These are phyloP conservation scores for Orbilia oligospora DNA, from an alignment of 2,329 filamentous ascomycete species.

Conservation along the genomic window DNA sequence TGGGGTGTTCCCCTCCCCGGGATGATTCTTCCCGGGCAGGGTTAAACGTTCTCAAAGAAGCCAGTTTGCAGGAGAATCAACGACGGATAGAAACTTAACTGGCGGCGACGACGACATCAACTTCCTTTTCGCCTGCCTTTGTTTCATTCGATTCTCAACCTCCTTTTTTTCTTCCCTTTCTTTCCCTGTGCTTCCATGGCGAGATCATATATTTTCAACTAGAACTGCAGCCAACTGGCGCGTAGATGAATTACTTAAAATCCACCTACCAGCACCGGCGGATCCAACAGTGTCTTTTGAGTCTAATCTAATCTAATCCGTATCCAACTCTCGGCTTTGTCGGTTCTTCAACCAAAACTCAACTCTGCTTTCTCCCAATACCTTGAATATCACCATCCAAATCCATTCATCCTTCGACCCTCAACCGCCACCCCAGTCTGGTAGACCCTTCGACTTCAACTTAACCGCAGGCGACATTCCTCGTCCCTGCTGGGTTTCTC, in stretches of 20 bases:
- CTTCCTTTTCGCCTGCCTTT: background rate
- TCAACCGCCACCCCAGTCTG: background rate
- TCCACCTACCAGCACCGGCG: background rate
- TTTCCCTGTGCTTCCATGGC: background rate
- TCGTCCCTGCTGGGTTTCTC: slow-evolving; percentile 41
- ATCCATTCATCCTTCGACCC: background rate
- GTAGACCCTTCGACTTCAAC: background rate
- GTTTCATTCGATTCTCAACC: background rate
- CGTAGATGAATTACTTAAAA: background rate
- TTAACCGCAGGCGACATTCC: slow-evolving; percentile 43
- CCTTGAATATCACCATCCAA: too few relatives aligned
- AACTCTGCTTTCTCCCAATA: background rate
- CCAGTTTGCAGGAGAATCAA: slow-evolving; percentile 42
- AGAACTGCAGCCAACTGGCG: background rate
- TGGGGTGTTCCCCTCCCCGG: background rate
- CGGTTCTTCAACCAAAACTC: background rate
- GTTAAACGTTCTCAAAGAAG: slow-evolving; percentile 18
- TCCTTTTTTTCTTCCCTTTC: slow-evolving; percentile 12
- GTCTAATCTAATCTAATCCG: background rate
- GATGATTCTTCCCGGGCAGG: background rate
- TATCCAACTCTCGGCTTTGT: background rate
- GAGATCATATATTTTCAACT: background rate
- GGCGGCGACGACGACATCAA: background rate
- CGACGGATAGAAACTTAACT: background rate
- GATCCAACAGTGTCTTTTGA: background rate